Evolutionary conservation across 106 monocot genomes (phyloP), one percentile per base, ranked within the genome.

Genomic region (Dendrobium huoshanense): DNA sequence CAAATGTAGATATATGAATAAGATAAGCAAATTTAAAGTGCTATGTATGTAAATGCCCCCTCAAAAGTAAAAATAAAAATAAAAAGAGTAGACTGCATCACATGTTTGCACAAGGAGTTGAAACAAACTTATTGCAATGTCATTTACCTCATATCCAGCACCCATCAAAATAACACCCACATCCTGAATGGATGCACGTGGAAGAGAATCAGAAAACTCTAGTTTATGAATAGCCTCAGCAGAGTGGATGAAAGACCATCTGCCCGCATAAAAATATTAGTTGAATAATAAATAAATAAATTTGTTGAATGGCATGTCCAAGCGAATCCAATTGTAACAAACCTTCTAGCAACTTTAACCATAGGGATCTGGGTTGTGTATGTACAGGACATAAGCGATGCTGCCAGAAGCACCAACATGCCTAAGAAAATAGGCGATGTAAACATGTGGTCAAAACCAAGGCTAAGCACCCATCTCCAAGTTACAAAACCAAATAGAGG

Each of bases 361-460:
- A 98, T 58, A 68, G 95, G 95, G 22, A 95, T 89, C 81, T 99
- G 98, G 19, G 95, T 99, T 5, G 98, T 99, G 81, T 93, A 95
- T 81, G 95, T 99, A 80, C 98, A 99, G 17, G 98, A 92, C 98
- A 99, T 95, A 10, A 99, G 91, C 0, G 98, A 99, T n/a, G 91
- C 84, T 18, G 92, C 98, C 20, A 99, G 92, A 29, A 99, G 91
- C 37, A 87, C 79, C 75, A 95, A 73, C 90, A 99, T 88, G 72
- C 91, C 92, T 11, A 99, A 79, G 78, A 99, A 99, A 15, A 99
- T 85, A 13, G 98, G 98, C 37, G 98, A 99, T 25, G 91, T 81
- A 82, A 90, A 95, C 95, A 99, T 99, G 81, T 99, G 98, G 78
- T 99, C 98, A 65, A 99, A 99, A 27, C 98, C 95, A 78, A 92